These are phyloP conservation scores for Zygosaccharomyces rouxii DNA, from an alignment of 805 yeast species.

Conservation along the genomic window DNA sequence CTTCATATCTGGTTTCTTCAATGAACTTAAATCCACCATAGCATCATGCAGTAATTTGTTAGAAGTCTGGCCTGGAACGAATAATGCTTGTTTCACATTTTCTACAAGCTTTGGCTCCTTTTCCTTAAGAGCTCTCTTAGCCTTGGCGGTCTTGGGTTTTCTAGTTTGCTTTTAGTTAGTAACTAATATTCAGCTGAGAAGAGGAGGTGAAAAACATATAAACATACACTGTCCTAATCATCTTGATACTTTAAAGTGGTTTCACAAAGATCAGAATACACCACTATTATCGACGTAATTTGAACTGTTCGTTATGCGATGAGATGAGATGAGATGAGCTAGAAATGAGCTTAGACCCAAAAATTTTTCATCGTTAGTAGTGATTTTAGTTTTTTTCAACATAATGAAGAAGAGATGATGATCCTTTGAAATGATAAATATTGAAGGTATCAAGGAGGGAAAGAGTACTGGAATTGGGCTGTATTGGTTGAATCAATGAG, in stretches of 20 bases:
- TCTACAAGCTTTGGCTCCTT: constrained; percentile 85
- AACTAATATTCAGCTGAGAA: background rate
- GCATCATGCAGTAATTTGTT: constrained; percentile 80
- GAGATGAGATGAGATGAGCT: constrained; percentile 8
- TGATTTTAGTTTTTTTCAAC: background rate
- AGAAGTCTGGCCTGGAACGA: constrained; percentile 83
- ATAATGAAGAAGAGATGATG: background rate
- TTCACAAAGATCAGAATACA: background rate
- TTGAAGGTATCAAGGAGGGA: background rate
- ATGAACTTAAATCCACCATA: constrained; percentile 79
- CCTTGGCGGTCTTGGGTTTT: constrained; percentile 91
- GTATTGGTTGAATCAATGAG: constrained; percentile 6
- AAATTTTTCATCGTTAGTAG: constrained; percentile 4
- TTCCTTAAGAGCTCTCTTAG: constrained; percentile 89
- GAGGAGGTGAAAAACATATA: background rate
- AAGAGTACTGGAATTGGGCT: background rate
- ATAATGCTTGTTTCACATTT: constrained; percentile 83
- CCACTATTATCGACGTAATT: background rate
- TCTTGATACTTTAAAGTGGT: constrained; percentile 7
- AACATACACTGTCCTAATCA: constrained; percentile 39
- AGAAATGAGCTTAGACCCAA: constrained; percentile 6
- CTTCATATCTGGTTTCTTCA: constrained; percentile 87
- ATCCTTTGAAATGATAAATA: background rate
- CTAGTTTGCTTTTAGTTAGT: constrained; percentile 40
- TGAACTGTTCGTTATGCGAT: background rate